phyloP scores from a whole-genome alignment of 768 basidiomycete genomes.

The Boletus sp. region DNA sequence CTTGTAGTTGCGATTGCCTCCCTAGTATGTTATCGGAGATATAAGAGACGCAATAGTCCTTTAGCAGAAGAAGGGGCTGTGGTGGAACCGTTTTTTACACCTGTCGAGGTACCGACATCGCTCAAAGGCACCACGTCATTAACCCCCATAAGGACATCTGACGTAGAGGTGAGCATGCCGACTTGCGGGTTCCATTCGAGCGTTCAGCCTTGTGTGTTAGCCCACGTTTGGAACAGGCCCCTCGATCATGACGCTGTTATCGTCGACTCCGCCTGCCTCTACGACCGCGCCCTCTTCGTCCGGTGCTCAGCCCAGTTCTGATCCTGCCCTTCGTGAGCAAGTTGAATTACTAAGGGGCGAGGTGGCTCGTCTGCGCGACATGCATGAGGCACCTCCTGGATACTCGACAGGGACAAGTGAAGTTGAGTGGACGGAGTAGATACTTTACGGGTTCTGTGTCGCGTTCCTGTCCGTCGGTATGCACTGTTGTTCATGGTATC shows the following conservation, averaged over 20 bases:
- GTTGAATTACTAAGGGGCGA: slow-evolving; percentile 6
- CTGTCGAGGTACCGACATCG: neutral
- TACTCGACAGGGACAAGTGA: neutral
- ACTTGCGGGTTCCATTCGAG: neutral
- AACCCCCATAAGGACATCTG: too few relatives aligned
- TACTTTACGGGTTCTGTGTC: neutral
- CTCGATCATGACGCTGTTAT: neutral
- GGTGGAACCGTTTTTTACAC: slow-evolving; percentile 3
- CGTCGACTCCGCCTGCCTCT: neutral
- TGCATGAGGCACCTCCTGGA: neutral
- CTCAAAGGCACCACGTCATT: neutral
- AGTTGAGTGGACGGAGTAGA: neutral
- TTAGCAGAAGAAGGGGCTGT: neutral
- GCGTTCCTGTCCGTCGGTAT: too few relatives aligned
- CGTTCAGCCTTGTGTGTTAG: neutral
- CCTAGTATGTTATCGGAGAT: slow-evolving; percentile 6
- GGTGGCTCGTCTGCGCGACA: slow-evolving; percentile 7
- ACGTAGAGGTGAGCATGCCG: neutral
- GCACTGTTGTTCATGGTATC: neutral
- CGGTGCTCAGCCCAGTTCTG: neutral
- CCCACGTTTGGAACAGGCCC: neutral
- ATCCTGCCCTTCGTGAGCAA: neutral
- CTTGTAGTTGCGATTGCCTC: neutral
- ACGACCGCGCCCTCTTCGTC: neutral
- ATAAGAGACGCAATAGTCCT: neutral